Base-by-base conservation (phyloP, 495 filamentous ascomycete species). In the Venustampulla echinocandica region DNA sequence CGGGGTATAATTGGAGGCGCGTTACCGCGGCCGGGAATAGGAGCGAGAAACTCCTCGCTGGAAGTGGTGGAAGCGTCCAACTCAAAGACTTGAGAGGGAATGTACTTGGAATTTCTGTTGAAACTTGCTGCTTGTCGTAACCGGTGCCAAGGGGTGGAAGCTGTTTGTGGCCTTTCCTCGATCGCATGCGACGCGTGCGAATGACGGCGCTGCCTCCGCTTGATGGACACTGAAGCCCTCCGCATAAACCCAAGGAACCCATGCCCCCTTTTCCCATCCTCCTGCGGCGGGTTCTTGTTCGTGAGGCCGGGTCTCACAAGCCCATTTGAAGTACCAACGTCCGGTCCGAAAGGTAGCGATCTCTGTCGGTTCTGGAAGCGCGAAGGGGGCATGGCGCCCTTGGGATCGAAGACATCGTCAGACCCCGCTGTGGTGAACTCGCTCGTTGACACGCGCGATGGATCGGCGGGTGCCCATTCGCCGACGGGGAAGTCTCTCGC, bases 1-100 rank as follows among this genome's bases (percentile, higher is more conserved):
- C 61, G 63, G 4, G 74, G 74, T 20, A 78, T 78, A 33, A 75
- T 64, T 0, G 74, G 73, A 1, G 74, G 74, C 9, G 66, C 68
- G 30, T 61, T 62, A 35, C 68, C 65, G 18, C 64, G 67, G 30
- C 73, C 72, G 27, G 74, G 71, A 0, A 72, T 55, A 0, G 71
- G 70, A 33, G 61, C 34, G 3, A 46, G 17, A 6, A 55, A 21
- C 6, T 50, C 41, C 14, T 55, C 47, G 14, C 32, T 44, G 19
- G 46, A 48, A 32, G 52, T 52, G 14, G 42, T 38, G 7, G 43
- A 25, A 1, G 25, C 38, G 24, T 55, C 52, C 3, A n/a, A 20
- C 2, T 49, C 44, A 10, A n/a, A 35, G n/a, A 10, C 23, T 14
- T 30, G 24, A 10, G 34, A 10, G 10, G 49, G 41, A 18, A 58